Evolutionary conservation across 164 flowering plant species (phyloP).

Genomic region (Kalanchoe fedtschenkoi): DNA sequence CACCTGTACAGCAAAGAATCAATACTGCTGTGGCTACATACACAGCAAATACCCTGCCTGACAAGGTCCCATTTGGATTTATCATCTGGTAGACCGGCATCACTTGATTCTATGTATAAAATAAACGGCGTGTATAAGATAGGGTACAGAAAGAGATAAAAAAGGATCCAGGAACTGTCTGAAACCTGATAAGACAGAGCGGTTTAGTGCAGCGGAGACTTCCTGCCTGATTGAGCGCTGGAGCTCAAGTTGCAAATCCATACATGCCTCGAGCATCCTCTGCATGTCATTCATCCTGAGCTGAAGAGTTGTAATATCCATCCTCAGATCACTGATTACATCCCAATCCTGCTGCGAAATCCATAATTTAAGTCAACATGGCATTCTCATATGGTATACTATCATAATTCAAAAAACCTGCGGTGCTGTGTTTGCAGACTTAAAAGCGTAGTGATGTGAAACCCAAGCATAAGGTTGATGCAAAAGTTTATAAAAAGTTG

Average conservation of each 20-base stretch:
- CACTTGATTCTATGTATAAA: slow-evolving; percentile 24
- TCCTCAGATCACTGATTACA: slow-evolving; percentile 70
- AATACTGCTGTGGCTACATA: slow-evolving; percentile 60
- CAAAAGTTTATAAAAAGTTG: not conserved
- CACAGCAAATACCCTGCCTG: slow-evolving; percentile 81
- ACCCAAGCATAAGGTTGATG: no score
- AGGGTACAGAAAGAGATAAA: not conserved
- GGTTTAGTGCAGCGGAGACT: slow-evolving; percentile 83
- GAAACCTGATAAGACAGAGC: slow-evolving; percentile 49
- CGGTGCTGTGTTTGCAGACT: no score
- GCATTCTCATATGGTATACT: not conserved
- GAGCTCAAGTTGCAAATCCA: slow-evolving; percentile 97
- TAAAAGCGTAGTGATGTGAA: no score
- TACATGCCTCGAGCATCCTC: slow-evolving; percentile 91
- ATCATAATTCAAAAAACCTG: not conserved
- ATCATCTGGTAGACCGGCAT: slow-evolving; percentile 24
- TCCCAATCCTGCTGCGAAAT: slow-evolving; percentile 74
- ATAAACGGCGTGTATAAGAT: not conserved
- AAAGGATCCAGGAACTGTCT: not conserved
- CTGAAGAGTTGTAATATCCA: slow-evolving; percentile 85
- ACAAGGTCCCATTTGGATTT: slow-evolving; percentile 72
- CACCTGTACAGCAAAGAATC: slow-evolving; percentile 91
- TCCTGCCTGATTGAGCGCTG: slow-evolving; percentile 90
- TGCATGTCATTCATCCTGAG: slow-evolving; percentile 89
- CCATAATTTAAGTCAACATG: not conserved